Conservation (phyloP, 176 grass and related monocot species). For the Chrysopogon serrulatus region DNA sequence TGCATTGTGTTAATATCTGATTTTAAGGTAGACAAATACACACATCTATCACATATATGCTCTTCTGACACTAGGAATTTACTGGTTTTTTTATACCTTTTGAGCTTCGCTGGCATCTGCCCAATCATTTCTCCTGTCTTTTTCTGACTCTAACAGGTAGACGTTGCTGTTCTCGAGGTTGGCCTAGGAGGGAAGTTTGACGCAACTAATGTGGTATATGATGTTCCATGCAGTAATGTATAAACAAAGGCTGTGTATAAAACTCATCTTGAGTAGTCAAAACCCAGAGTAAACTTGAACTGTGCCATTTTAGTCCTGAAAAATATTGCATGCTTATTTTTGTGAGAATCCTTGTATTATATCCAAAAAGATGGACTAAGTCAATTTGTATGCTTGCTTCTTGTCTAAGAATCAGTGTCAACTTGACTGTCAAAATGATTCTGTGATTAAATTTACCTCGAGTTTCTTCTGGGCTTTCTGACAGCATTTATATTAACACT, state of each 20-base stretch:
- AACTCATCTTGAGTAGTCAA: neutral
- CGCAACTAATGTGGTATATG: constrained; percentile 87
- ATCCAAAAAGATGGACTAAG: neutral
- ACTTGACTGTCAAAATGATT: constrained; percentile 8
- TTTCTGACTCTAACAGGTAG: constrained; percentile 55
- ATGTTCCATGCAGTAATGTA: constrained; percentile 16
- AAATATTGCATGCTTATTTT: constrained; percentile 1
- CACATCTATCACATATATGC: neutral
- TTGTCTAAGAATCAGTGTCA: neutral
- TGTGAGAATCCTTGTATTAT: neutral
- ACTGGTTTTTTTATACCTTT: neutral
- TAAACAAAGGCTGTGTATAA: neutral
- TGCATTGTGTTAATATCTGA: neutral
- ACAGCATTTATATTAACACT: neutral
- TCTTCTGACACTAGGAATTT: neutral
- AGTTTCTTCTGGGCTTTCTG: neutral
- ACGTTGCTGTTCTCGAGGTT: constrained; percentile 97
- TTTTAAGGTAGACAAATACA: neutral
- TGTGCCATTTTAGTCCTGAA: constrained; percentile 5
- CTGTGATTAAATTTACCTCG: neutral
- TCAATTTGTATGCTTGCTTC: neutral
- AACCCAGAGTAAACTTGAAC: neutral
- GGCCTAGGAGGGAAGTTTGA: constrained; percentile 95
- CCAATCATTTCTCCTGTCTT: neutral
- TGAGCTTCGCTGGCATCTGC: neutral